These are phyloP conservation scores for Mortierella sp. DNA, from an alignment of 371 early-diverging fungal species.

Conservation along the genomic window DNA sequence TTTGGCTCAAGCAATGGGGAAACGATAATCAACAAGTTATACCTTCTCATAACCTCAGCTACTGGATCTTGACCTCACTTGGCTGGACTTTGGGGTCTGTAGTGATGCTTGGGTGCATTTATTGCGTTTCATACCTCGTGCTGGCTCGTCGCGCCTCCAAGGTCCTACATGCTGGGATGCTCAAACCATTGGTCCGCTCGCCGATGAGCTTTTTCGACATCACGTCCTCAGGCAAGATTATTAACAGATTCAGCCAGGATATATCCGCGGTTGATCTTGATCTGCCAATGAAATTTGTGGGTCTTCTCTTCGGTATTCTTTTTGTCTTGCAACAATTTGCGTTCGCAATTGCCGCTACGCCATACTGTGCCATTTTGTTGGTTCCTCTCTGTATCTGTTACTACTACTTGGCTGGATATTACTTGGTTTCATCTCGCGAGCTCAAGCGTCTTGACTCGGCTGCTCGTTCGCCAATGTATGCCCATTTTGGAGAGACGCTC, in stretches of 20 bases:
- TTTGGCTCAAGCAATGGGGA: constrained; percentile 27
- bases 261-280: constrained; percentile 76
- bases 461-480: constrained; percentile 60
- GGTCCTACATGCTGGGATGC: constrained; percentile 58
- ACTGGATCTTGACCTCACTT: constrained; percentile 22
- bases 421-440: constrained; percentile 65
- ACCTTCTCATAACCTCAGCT: background rate
- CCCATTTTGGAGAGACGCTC: constrained; percentile 56
- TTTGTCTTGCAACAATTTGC: too few species aligned
- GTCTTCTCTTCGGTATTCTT: too few species aligned
- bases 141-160: constrained; percentile 50
- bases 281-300: background rate
- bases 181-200: constrained; percentile 65
- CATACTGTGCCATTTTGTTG: constrained; percentile 21
- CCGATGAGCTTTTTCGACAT: constrained; percentile 81
- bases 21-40: constrained; percentile 14
- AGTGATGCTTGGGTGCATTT: constrained; percentile 11
- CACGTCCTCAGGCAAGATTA: constrained; percentile 83
- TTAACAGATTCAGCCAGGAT: constrained; percentile 84
- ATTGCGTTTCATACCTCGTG: constrained; percentile 7
- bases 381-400: constrained; percentile 23
- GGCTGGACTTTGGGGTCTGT: constrained; percentile 22
- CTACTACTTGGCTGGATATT: constrained; percentile 59
- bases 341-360: constrained; percentile 11
- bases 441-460: constrained; percentile 63